Evolutionary conservation across 176 grass and related monocot genomes (phyloP).

Genomic region (Otatea glauca): DNA sequence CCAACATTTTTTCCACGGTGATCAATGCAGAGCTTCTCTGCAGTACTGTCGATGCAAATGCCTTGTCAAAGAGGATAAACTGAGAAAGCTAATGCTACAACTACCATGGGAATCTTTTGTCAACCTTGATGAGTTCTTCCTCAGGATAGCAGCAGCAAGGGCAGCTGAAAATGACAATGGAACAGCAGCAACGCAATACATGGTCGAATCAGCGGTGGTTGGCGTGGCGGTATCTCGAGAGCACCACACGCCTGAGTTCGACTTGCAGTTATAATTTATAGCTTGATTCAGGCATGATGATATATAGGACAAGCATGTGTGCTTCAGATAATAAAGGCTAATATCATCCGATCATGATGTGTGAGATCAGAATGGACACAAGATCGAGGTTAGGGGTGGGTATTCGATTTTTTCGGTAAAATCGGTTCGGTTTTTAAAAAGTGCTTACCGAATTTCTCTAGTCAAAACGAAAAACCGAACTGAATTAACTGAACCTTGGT

Average conservation of each 20-base stretch:
- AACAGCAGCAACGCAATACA: background rate
- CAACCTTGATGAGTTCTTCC: background rate
- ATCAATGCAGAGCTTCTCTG: background rate
- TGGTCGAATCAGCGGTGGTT: conserved; percentile 30
- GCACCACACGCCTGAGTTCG: background rate
- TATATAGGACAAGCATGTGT: no score
- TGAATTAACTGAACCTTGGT: no score
- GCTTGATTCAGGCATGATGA: no score
- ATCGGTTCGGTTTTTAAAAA: no score
- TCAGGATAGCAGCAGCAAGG: background rate
- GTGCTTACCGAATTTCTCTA: no score
- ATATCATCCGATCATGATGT: background rate
- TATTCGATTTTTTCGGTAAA: no score
- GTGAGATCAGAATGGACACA: no score
- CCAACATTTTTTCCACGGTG: background rate
- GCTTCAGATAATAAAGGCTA: background rate
- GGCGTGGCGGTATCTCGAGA: conserved; percentile 21
- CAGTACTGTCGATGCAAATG: background rate
- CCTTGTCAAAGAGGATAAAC: background rate
- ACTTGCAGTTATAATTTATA: no score
- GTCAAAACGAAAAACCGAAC: no score
- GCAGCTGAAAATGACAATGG: conserved; percentile 20
- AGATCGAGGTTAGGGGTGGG: no score
- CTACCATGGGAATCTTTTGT: background rate
- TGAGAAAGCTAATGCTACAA: background rate